Conservation (phyloP, 805 yeast genomes). For the Clavispora santaluciae region DNA sequence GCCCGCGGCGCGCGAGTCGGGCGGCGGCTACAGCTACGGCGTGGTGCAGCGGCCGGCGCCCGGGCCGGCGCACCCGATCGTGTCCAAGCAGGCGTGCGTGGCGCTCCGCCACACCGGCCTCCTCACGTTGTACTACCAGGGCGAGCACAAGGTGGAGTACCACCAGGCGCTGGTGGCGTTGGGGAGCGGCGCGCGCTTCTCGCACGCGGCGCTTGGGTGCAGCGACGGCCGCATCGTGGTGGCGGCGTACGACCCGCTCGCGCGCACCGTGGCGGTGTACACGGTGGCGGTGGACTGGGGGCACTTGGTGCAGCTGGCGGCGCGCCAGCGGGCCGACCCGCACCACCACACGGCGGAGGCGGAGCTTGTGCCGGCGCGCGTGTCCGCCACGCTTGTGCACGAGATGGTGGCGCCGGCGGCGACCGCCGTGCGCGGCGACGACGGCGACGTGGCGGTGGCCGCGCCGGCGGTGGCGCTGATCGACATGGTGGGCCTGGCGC, state of each 20-base stretch:
- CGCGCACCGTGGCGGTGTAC: constrained; percentile 38
- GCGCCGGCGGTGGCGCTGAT: not conserved
- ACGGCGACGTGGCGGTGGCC: not conserved
- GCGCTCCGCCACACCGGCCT: constrained; percentile 61
- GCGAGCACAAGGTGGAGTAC: constrained; percentile 58
- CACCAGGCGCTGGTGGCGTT: constrained; percentile 31
- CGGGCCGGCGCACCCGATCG: constrained; percentile 65
- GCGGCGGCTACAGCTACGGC: constrained; percentile 42
- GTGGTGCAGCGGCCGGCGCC: constrained; percentile 55
- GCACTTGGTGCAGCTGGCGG: constrained; percentile 42
- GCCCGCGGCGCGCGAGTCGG: constrained; percentile 46
- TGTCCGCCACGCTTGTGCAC: constrained; percentile 30
- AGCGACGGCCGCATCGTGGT: constrained; percentile 44
- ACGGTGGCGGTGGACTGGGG: constrained; percentile 53
- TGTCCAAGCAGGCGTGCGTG: constrained; percentile 66
- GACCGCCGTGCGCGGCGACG: not conserved
- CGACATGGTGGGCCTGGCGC: not conserved
- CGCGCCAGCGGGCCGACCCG: constrained; percentile 42
- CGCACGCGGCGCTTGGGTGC: constrained; percentile 52
- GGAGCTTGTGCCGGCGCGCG: constrained; percentile 35
- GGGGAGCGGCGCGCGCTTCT: constrained; percentile 11
- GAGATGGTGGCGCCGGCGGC: constrained; percentile 17
- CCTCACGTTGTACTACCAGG: constrained; percentile 57
- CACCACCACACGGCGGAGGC: constrained; percentile 48
- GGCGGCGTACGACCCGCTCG: constrained; percentile 34